Percentiles rank a stretch among this genome's conserved stretches.
phyloP scores from a whole-genome alignment of 2,329 filamentous ascomycete genomes.

The Ophiocordyceps polyrhachis-furcata region DNA sequence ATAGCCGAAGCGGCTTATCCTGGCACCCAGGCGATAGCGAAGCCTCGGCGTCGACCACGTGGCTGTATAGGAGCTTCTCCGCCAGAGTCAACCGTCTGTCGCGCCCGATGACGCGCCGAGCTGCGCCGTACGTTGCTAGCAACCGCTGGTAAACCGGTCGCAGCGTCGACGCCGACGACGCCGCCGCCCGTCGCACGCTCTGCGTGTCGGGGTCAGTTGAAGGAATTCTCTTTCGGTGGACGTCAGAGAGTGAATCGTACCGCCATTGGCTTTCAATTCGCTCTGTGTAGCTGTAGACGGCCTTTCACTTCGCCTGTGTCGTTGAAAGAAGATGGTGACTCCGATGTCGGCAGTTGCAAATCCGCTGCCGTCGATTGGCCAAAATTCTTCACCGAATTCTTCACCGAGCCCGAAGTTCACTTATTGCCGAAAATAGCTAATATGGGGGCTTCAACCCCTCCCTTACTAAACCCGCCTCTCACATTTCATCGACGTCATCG shows the following conservation, averaged over 20 bases:
- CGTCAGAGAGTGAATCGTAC: neutral
- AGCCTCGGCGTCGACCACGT: slow-evolving; percentile 78
- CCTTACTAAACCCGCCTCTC: too few species aligned
- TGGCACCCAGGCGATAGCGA: slow-evolving; percentile 67
- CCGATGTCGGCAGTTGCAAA: neutral
- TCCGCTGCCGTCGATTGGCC: neutral
- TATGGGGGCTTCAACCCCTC: too few species aligned
- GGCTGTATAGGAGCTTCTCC: slow-evolving; percentile 96
- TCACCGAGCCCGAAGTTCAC: neutral
- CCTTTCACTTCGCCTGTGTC: slow-evolving; percentile 9
- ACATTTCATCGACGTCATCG: too few species aligned
- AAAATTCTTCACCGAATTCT: neutral
- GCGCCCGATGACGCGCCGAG: slow-evolving; percentile 49
- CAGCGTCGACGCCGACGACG: slow-evolving; percentile 22
- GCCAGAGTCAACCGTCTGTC: slow-evolving; percentile 58
- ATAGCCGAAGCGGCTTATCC: slow-evolving; percentile 81
- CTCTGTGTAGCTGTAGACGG: neutral
- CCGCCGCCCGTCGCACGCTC: neutral
- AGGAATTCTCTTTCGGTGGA: neutral
- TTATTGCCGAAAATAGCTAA: too few species aligned
- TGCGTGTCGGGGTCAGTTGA: neutral
- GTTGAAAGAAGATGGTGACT: slow-evolving; percentile 7
- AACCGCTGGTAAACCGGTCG: slow-evolving; percentile 69
- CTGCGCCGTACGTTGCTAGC: slow-evolving; percentile 55
- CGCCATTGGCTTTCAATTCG: neutral